Evolutionary conservation across 2,329 filamentous ascomycete genomes (phyloP), one percentile per base, ranked within the genome.

Genomic region (Fusarium sp.): DNA sequence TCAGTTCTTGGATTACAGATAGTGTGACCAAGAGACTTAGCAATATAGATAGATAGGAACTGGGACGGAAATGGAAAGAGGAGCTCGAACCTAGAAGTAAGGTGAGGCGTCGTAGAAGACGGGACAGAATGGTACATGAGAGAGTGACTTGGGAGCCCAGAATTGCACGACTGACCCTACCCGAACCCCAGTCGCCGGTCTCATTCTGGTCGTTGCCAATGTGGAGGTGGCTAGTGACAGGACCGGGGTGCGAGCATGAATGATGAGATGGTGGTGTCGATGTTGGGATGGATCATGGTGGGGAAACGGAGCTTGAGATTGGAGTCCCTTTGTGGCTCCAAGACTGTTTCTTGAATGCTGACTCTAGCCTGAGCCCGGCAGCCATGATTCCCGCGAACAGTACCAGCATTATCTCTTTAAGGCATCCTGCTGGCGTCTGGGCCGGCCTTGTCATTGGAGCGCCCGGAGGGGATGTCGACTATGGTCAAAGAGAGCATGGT

Each of bases 161-260:
- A 61, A 67, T 68, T 70, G 66, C 53, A 70, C 68, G 60, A 70
- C 68, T 67, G 68, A 67, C 68, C 68, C 59, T 57, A 69, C 65
- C 63, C 53, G 38, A 57, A 68, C 68, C 68, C 68, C 61, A 58
- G 68, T 68, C 67, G 53, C 57, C 63, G 51, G 63, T 70, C 66
- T 69, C 68, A 61, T 66, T 70, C 63, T 66, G 60, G 65, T 68
- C 53, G 68, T 70, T 63, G 57, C 65, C 68, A 67, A 66, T 70
- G 68, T 70, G 68, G 68, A 70, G 68, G 68, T 70, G 68, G 68
- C 68, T 70, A 70, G 68, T 70, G 68, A 68, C 59, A 67, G 65
- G 66, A 67, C 68, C 53, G 54, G 68, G 68, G 68, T 65, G 47
- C 48, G 54, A 53, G 60, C 67, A 69, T 68, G 64, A 69, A 65